These are phyloP conservation scores for Middelhovenomyces tepae DNA, from an alignment of 805 yeast genomes.

Conservation along the genomic window DNA sequence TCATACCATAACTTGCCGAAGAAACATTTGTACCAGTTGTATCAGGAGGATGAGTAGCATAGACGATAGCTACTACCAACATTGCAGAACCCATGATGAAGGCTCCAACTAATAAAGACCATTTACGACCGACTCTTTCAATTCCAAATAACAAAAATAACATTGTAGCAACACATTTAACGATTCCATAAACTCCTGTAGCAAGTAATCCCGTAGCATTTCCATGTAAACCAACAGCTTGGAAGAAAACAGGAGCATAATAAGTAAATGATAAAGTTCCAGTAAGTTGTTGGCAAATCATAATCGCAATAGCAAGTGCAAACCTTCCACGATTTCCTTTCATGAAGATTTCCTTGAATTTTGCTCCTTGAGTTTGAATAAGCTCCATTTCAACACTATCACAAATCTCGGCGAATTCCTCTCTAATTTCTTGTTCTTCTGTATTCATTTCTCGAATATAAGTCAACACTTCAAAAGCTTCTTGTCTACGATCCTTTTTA, in stretches of 20 bases:
- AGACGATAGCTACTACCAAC: slow-evolving; percentile 31
- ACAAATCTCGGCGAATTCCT: slow-evolving; percentile 51
- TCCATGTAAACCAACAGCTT: too few species aligned
- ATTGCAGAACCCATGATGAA: slow-evolving; percentile 55
- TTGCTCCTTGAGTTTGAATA: slow-evolving; percentile 37
- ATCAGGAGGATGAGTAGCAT: slow-evolving; percentile 11
- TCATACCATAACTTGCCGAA: slow-evolving; percentile 31
- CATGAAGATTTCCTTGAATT: slow-evolving; percentile 43
- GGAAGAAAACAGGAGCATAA: slow-evolving; percentile 46
- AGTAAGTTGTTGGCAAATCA: slow-evolving; percentile 54
- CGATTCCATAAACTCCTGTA: slow-evolving; percentile 26
- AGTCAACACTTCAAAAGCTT: slow-evolving; percentile 32
- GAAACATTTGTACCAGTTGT: slow-evolving; percentile 44
- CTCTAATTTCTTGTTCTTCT: slow-evolving; percentile 33
- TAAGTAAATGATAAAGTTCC: slow-evolving; percentile 63
- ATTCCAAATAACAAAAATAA: slow-evolving; percentile 51
- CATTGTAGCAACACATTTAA: slow-evolving; percentile 46
- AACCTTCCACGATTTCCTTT: slow-evolving; percentile 44
- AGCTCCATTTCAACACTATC: slow-evolving; percentile 45
- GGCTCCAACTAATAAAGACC: slow-evolving; percentile 51
- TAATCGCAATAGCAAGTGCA: slow-evolving; percentile 40
- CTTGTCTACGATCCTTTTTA: slow-evolving; percentile 41
- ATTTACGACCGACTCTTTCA: slow-evolving; percentile 59
- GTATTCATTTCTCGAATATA: slow-evolving; percentile 27
- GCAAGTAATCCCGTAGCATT: slow-evolving; percentile 15